Evolutionary conservation across 352 stramenopile genomes (phyloP).

Genomic region (Phytophthora palmivora): DNA sequence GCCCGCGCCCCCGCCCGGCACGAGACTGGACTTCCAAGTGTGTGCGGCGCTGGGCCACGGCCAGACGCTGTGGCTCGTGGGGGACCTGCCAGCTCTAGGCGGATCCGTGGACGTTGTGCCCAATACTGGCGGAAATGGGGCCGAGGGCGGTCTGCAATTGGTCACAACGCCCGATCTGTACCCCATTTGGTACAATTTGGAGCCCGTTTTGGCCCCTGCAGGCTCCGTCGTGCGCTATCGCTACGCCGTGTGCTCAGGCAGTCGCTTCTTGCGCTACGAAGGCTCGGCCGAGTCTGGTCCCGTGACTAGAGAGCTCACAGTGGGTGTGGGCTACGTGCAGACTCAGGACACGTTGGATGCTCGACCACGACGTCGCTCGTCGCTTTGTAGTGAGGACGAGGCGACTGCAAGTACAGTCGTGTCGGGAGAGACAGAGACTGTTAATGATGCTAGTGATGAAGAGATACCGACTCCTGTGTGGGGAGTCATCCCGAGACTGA

Average conservation of each 20-base stretch:
- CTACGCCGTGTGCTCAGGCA: conserved; percentile 86
- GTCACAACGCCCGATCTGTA: conserved; percentile 90
- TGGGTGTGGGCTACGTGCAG: conserved; percentile 67
- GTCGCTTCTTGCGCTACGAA: conserved; percentile 83
- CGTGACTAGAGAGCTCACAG: conserved; percentile 59
- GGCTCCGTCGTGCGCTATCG: conserved; percentile 79
- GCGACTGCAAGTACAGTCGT: background rate
- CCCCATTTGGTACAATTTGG: conserved; percentile 91
- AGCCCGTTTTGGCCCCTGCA: conserved; percentile 73
- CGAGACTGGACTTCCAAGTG: conserved; percentile 86
- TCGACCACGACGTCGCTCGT: conserved; percentile 29
- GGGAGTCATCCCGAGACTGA: conserved; percentile 79
- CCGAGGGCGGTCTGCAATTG: conserved; percentile 71
- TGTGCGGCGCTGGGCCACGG: conserved; percentile 76
- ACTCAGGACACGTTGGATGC: conserved; percentile 81
- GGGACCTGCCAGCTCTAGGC: conserved; percentile 72
- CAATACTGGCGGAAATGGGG: conserved; percentile 44
- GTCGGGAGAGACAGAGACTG: conserved; percentile 6
- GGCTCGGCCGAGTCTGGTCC: conserved; percentile 42
- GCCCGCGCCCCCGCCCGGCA: conserved; percentile 60
- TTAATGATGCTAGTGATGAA: conserved; percentile 21
- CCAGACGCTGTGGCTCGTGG: conserved; percentile 84
- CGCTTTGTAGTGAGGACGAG: conserved; percentile 32
- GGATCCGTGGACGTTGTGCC: conserved; percentile 64
- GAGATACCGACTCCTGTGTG: conserved; percentile 39